Evolutionary conservation across 164 flowering plant genomes (phyloP).

Genomic region (Magnolia sinica): DNA sequence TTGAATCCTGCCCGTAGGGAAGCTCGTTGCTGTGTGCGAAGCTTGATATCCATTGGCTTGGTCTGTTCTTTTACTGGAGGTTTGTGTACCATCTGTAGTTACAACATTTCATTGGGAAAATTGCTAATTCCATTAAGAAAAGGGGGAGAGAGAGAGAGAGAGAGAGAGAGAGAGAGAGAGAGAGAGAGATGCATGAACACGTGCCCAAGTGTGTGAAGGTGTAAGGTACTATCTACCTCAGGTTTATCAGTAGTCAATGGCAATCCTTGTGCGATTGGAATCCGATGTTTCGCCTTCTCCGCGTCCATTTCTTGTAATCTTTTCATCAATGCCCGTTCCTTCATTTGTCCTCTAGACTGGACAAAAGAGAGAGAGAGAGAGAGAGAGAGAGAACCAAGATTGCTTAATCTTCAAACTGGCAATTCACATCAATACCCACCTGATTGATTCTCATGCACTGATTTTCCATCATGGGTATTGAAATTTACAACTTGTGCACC

Average conservation of each 20-base stretch:
- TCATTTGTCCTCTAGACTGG: constrained; percentile 29
- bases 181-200: too few species aligned
- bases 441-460: not conserved
- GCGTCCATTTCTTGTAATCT: constrained; percentile 6
- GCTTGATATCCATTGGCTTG: constrained; percentile 55
- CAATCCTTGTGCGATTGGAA: constrained; percentile 10
- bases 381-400: not conserved
- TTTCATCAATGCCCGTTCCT: constrained; percentile 11
- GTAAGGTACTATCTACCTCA: constrained; percentile 17
- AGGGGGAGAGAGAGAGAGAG: too few species aligned
- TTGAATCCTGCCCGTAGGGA: constrained; percentile 60
- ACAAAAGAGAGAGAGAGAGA: not conserved
- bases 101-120: not conserved
- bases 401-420: not conserved
- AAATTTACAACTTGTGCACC: too few species aligned
- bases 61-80: constrained; percentile 47
- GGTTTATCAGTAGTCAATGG: constrained; percentile 23
- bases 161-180: too few species aligned
- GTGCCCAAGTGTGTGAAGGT: too few species aligned
- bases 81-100: constrained; percentile 35
- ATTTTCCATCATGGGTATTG: not conserved
- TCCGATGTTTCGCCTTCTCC: constrained; percentile 11
- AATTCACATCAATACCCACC: not conserved
- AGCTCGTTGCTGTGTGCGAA: constrained; percentile 67
- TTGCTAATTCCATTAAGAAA: too few species aligned